phyloP scores from a whole-genome alignment of 371 early-diverging fungal species.

The Blakeslea trispora region DNA sequence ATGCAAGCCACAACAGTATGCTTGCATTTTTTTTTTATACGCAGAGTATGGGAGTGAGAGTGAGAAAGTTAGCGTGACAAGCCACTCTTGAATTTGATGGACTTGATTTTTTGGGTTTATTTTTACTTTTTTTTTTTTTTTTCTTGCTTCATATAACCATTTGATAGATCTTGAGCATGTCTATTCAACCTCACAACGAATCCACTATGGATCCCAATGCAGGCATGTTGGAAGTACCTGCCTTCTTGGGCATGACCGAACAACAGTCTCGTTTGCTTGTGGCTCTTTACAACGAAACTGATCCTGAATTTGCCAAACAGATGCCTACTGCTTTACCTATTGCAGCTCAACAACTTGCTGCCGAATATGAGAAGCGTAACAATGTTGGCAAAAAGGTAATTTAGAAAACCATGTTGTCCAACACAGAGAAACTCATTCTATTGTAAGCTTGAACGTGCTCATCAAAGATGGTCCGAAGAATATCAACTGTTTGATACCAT shows the following conservation, averaged over 20 bases:
- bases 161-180: too few species aligned
- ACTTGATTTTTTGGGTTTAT: too few species aligned
- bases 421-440: too few species aligned
- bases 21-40: too few species aligned
- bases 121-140: too few species aligned
- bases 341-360: conserved; percentile 54
- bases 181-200: too few species aligned
- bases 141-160: too few species aligned
- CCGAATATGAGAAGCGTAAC: conserved; percentile 60
- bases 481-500: conserved; percentile 49
- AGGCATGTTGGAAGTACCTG: conserved; percentile 35
- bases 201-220: neutral
- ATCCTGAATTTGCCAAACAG: conserved; percentile 58
- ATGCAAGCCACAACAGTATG: too few species aligned
- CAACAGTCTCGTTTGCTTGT: conserved; percentile 58
- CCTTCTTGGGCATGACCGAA: conserved; percentile 59
- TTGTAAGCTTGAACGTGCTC: conserved; percentile 53
- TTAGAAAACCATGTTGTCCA: neutral
- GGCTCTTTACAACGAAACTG: conserved; percentile 61
- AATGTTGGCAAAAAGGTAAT: conserved; percentile 55
- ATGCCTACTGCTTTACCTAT: conserved; percentile 61
- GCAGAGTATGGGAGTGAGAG: too few species aligned
- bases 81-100: too few species aligned
- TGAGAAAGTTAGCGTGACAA: too few species aligned
- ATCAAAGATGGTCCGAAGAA: conserved; percentile 46